Percentiles rank a stretch among this genome's conserved stretches.
Evolutionary conservation across 345 rosid species (phyloP).

Genomic region (Carallia brachiata): DNA sequence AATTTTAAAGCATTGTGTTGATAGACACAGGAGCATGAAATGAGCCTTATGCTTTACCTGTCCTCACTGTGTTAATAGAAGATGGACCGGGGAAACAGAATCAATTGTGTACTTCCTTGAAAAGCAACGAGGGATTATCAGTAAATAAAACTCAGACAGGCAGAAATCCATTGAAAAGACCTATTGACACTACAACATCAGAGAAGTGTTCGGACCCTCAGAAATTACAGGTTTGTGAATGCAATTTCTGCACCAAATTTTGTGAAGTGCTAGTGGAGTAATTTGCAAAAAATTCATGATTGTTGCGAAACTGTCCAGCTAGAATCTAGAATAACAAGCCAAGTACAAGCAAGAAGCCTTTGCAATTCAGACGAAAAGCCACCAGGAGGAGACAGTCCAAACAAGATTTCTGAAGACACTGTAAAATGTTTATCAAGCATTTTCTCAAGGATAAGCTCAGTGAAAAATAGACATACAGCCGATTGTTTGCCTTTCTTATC

Average conservation of each 20-base stretch:
- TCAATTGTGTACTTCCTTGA: conserved; percentile 28
- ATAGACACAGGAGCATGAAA: neutral
- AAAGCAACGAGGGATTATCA: conserved; percentile 28
- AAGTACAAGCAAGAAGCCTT: conserved; percentile 37
- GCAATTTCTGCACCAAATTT: neutral
- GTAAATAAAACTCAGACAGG: conserved; percentile 26
- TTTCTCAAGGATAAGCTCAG: conserved; percentile 55
- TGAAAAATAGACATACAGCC: conserved; percentile 30
- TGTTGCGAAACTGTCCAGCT: conserved; percentile 30
- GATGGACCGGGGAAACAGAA: conserved; percentile 44
- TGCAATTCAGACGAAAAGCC: conserved; percentile 24
- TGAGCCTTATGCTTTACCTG: neutral
- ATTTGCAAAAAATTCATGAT: conserved; percentile 4
- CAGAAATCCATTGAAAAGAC: conserved; percentile 36
- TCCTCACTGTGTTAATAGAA: conserved; percentile 23
- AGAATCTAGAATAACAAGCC: conserved; percentile 32
- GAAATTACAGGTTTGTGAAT: conserved; percentile 28
- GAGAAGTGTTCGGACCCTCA: conserved; percentile 45
- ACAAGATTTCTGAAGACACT: conserved; percentile 64
- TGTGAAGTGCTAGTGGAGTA: neutral
- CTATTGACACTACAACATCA: conserved; percentile 25
- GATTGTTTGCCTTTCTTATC: conserved; percentile 33
- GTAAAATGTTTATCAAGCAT: conserved; percentile 62
- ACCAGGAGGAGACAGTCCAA: conserved; percentile 39
- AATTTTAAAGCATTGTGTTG: neutral